Percentiles rank a stretch among this genome's conserved stretches.
Conservation (phyloP, 2,329 filamentous ascomycete genomes). For the Thelonectria olida region DNA sequence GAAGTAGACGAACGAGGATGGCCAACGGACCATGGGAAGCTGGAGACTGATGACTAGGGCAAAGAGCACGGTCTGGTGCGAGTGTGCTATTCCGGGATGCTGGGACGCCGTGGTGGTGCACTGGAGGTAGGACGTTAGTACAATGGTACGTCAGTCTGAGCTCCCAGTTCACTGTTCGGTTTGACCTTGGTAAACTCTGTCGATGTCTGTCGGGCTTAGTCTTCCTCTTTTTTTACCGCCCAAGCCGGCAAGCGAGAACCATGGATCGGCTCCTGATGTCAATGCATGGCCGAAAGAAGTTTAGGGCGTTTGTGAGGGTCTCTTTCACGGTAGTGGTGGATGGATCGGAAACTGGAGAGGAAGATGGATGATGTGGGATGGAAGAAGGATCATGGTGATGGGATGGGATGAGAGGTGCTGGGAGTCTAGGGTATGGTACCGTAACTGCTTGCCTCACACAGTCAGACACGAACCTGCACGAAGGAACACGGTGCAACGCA, state of each 20-base stretch:
- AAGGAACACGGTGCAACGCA: slow-evolving; percentile 10
- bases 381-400: slow-evolving; percentile 2
- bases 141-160: slow-evolving; percentile 1
- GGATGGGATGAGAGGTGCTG: slow-evolving; percentile 8
- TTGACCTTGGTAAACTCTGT: neutral
- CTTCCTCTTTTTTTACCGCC: slow-evolving; percentile 5
- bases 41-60: neutral
- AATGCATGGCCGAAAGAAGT: slow-evolving; percentile 14
- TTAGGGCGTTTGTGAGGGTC: slow-evolving; percentile 18
- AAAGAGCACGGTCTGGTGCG: slow-evolving; percentile 3
- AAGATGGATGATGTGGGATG: slow-evolving; percentile 1
- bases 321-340: neutral
- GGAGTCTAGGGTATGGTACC: neutral
- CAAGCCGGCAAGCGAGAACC: neutral
- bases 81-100: slow-evolving; percentile 13
- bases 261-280: slow-evolving; percentile 5
- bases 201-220: neutral
- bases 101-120: neutral
- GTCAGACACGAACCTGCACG: neutral
- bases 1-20: neutral
- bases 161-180: slow-evolving; percentile 2
- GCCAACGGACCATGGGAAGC: neutral
- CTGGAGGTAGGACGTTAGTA: slow-evolving; percentile 3
- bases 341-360: slow-evolving; percentile 10
- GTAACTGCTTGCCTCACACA: neutral